A percentile compares a stretch with the other conserved stretches of the same genome.
phyloP scores from a whole-genome alignment of 805 yeast genomes.

The Sungouiella blattae region DNA sequence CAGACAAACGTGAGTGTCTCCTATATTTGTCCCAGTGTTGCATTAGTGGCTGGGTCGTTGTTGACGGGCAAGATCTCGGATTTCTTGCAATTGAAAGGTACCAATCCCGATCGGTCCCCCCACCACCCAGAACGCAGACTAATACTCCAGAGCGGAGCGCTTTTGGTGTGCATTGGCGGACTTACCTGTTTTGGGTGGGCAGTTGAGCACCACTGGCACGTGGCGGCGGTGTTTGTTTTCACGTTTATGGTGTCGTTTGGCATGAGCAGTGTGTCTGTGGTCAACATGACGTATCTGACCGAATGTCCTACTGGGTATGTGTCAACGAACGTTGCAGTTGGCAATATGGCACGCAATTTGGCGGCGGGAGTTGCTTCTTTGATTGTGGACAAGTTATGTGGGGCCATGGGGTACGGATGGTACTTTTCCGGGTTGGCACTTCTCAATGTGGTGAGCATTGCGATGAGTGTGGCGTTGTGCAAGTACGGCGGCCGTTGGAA shows the following conservation, averaged over 20 bases:
- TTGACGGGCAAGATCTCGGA: constrained; percentile 52
- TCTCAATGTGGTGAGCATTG: background rate
- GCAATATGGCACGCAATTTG: background rate
- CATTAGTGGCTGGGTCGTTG: constrained; percentile 50
- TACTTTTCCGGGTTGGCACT: background rate
- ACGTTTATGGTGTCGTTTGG: background rate
- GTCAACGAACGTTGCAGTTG: background rate
- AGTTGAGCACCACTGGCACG: background rate
- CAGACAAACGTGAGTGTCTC: constrained; percentile 39
- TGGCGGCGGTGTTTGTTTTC: background rate
- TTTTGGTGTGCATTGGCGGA: background rate
- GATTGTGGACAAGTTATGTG: background rate
- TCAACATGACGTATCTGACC: background rate
- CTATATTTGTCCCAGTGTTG: constrained; percentile 51
- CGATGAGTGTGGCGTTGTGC: background rate
- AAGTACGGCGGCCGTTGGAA: background rate
- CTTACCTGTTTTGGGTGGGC: background rate
- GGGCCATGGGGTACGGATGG: background rate
- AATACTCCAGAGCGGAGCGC: background rate
- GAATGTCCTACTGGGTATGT: background rate
- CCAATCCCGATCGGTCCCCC: constrained; percentile 1
- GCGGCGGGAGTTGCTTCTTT: background rate
- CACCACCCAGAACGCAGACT: background rate
- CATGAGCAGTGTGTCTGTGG: background rate
- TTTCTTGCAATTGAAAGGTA: constrained; percentile 46